phyloP scores from a whole-genome alignment of 495 filamentous ascomycete genomes.

The Penicillium bialowiezense region DNA sequence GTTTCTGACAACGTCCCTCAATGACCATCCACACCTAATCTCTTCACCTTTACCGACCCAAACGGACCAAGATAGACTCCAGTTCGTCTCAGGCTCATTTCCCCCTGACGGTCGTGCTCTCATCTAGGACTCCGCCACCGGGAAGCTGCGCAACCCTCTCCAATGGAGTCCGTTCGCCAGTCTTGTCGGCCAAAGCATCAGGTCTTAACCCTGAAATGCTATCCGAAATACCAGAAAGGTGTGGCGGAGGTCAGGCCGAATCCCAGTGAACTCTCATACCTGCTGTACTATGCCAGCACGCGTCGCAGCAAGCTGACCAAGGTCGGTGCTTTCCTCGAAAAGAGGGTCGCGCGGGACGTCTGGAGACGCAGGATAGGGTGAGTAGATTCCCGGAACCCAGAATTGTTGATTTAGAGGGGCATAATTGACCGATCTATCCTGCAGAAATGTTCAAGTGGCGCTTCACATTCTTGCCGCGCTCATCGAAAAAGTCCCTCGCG shows the following conservation, averaged over 20 bases:
- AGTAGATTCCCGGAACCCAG: constrained; percentile 25
- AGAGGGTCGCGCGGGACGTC: constrained; percentile 84
- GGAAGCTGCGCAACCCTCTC: constrained; percentile 3
- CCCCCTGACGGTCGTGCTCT: not conserved
- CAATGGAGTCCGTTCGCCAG: constrained; percentile 62
- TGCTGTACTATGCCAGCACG: constrained; percentile 92
- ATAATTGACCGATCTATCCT: constrained; percentile 5
- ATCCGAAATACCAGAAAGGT: constrained; percentile 83
- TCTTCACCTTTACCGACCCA: too few relatives aligned
- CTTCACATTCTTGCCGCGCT: constrained; percentile 83
- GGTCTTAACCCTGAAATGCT: constrained; percentile 89
- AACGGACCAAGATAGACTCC: not conserved
- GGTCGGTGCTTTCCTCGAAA: constrained; percentile 86
- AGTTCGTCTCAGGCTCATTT: not conserved
- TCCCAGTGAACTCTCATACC: constrained; percentile 88
- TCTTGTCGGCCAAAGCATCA: constrained; percentile 84
- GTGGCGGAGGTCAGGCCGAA: constrained; percentile 89
- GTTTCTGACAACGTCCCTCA: constrained; percentile 10
- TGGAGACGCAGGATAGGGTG: constrained; percentile 78
- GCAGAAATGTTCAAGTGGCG: constrained; percentile 87
- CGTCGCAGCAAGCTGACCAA: constrained; percentile 92
- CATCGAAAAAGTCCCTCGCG: constrained; percentile 86
- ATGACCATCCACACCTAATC: constrained; percentile 8
- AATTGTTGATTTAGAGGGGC: not conserved
- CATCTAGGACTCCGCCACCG: constrained; percentile 4